Conservation (phyloP, 1,284 basidiomycete genomes). For the Phylloboletellus chloephorus region DNA sequence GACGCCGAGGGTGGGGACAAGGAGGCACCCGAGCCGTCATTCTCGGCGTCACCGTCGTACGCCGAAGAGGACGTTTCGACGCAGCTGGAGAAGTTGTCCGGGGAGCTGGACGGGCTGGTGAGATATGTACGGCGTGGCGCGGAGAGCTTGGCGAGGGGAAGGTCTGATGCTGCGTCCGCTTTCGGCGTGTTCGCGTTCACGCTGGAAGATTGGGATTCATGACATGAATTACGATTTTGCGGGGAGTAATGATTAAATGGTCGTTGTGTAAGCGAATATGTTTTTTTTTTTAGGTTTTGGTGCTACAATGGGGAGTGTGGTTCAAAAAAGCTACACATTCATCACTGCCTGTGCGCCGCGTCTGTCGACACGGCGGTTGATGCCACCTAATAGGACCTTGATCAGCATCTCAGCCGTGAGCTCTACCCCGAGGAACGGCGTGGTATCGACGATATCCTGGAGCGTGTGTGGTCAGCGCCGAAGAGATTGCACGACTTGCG, state of each 20-base stretch:
- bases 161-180: conserved; percentile 49
- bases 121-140: conserved; percentile 61
- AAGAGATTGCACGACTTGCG: neutral
- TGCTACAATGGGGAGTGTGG: no score
- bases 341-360: conserved; percentile 32
- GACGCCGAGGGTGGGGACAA: conserved; percentile 36
- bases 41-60: conserved; percentile 38
- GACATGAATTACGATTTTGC: neutral
- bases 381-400: conserved; percentile 55
- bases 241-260: no score
- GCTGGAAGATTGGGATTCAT: conserved; percentile 74
- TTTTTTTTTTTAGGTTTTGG: no score
- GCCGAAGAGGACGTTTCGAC: conserved; percentile 39
- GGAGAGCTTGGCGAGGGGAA: conserved; percentile 55
- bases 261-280: no score
- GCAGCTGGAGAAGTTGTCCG: conserved; percentile 56
- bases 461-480: conserved; percentile 1
- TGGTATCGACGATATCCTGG: conserved; percentile 60
- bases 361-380: conserved; percentile 50
- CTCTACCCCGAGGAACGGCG: conserved; percentile 40
- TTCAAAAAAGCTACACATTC: conserved; percentile 7
- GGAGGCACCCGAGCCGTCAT: conserved; percentile 36
- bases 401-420: conserved; percentile 42
- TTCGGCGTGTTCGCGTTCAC: conserved; percentile 74
- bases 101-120: conserved; percentile 66